A percentile compares a stretch with the other conserved stretches of the same genome.
Evolutionary conservation across 2,329 filamentous ascomycete genomes (phyloP).

Genomic region (Penicillium sp.): DNA sequence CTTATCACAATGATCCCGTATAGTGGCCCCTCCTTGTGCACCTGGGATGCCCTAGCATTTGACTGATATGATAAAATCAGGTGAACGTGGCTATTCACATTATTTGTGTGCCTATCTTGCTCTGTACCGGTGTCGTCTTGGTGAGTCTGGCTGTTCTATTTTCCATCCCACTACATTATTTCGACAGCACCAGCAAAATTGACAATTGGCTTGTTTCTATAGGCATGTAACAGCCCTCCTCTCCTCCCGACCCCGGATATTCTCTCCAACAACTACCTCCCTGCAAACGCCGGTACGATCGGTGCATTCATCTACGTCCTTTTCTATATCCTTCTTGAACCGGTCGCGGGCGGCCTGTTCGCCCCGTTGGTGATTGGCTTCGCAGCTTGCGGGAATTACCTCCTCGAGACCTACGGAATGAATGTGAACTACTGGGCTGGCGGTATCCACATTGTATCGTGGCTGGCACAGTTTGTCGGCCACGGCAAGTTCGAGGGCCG

Average conservation of each 20-base stretch:
- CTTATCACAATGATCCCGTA: conserved; percentile 68
- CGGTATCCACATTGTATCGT: conserved; percentile 71
- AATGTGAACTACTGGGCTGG: conserved; percentile 68
- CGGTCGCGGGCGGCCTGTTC: conserved; percentile 80
- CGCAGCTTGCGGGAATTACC: conserved; percentile 75
- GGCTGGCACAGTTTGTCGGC: conserved; percentile 89
- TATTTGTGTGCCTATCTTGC: conserved; percentile 64
- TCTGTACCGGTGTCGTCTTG: conserved; percentile 63
- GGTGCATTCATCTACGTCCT: conserved; percentile 67
- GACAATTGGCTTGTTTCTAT: conserved; percentile 1
- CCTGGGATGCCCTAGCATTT: conserved; percentile 25
- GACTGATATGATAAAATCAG: conserved; percentile 42
- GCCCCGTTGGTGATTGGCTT: conserved; percentile 75
- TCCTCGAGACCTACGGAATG: conserved; percentile 66
- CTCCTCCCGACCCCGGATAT: conserved; percentile 58
- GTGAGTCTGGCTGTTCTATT: conserved; percentile 46
- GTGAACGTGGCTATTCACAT: conserved; percentile 68
- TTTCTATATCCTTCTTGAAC: conserved; percentile 90
- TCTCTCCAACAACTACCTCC: conserved; percentile 60
- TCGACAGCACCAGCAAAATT: not conserved
- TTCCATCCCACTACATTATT: not conserved
- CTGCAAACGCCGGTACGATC: conserved; percentile 63
- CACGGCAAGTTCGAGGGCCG: conserved; percentile 88
- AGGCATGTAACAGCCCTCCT: conserved; percentile 61
- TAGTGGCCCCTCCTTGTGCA: conserved; percentile 19